Evolutionary conservation across 2,329 filamentous ascomycete genomes (phyloP).

Genomic region (Clonostachys chloroleuca): DNA sequence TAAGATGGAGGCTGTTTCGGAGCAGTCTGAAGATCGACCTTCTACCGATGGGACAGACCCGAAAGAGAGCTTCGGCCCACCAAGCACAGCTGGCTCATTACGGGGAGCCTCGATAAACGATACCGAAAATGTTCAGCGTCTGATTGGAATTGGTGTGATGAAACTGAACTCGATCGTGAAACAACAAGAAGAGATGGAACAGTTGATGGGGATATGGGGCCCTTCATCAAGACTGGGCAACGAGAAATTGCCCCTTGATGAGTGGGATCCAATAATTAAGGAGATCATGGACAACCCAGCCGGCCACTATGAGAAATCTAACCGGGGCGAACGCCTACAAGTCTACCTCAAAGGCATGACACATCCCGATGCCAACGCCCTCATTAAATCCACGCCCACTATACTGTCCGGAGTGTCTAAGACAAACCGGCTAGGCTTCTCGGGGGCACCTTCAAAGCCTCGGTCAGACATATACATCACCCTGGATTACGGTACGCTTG

Average conservation of each 20-base stretch:
- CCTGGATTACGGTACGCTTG: conserved; percentile 75
- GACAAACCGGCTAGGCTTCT: conserved; percentile 89
- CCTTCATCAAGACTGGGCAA: conserved; percentile 48
- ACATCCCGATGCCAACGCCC: conserved; percentile 68
- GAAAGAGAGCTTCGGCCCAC: conserved; percentile 38
- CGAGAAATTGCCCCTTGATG: conserved; percentile 56
- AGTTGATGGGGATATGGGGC: conserved; percentile 74
- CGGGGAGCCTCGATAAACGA: conserved; percentile 12
- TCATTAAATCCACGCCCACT: conserved; percentile 86
- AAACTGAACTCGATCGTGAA: conserved; percentile 73
- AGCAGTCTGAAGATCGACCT: conserved; percentile 37
- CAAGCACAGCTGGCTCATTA: conserved; percentile 52
- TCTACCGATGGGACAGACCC: conserved; percentile 29
- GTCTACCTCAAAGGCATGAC: conserved; percentile 76
- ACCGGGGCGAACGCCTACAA: conserved; percentile 71
- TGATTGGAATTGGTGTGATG: conserved; percentile 72
- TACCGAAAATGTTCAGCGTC: conserved; percentile 38
- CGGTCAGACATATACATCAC: conserved; percentile 96
- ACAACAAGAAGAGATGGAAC: conserved; percentile 67
- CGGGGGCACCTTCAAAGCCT: conserved; percentile 81
- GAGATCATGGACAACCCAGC: conserved; percentile 69
- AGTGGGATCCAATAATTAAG: conserved; percentile 69
- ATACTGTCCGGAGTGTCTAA: conserved; percentile 75
- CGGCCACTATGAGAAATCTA: conserved; percentile 71
- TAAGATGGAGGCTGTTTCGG: conserved; percentile 54